Base-by-base conservation (phyloP, 495 filamentous ascomycete species). In the Penicillium ucsense region DNA sequence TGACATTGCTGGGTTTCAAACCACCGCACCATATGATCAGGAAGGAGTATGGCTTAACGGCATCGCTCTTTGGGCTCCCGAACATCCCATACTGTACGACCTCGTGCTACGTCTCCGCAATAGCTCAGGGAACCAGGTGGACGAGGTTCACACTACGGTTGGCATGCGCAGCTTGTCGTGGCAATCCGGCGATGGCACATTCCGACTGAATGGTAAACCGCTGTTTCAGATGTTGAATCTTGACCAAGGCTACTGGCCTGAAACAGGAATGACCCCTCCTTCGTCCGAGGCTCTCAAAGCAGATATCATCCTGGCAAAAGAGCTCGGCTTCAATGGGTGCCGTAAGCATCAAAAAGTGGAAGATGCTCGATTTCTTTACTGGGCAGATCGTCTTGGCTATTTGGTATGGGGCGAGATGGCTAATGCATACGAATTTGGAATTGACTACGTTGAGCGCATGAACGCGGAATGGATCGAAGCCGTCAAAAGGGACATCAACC, bases 401-500 rank as follows among this genome's bases (percentile, higher is more conserved):
- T 46, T 70, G 5, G 66, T 70, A 6, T 70, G 66, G 66, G 66
- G 64, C 1, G 66, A 70, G 50, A 66, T 70, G 46, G 66, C 64
- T 3, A 67, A 70, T 46, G 66, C 63, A 7, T 70, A 79, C 42
- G 64, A 73, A 49, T 81, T 78, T 48, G 71, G 64, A 41, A 46
- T 65, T 9, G 70, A 77, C 11, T 78, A 74, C 42, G 61, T 75
- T 8, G 66, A 75, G 12, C 64, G 77, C 5, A 77, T 78, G 57
- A 66, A 72, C 40, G 57, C 67, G 38, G 79, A 82, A 55, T 82
- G 79, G 78, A 56, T 60, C 1, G 76, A 77, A 54, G 67, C 72
- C 6, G 74, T 82, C 31, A 69, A 66, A 54, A 63, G 77, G 30
- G 78, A 80, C 52, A 75, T 80, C 49, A 81, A 79, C 49, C 78